Percentiles rank a stretch among this genome's conserved stretches.
Conservation (phyloP, 1,284 basidiomycete species). For the Fomitiporia mediterranea region DNA sequence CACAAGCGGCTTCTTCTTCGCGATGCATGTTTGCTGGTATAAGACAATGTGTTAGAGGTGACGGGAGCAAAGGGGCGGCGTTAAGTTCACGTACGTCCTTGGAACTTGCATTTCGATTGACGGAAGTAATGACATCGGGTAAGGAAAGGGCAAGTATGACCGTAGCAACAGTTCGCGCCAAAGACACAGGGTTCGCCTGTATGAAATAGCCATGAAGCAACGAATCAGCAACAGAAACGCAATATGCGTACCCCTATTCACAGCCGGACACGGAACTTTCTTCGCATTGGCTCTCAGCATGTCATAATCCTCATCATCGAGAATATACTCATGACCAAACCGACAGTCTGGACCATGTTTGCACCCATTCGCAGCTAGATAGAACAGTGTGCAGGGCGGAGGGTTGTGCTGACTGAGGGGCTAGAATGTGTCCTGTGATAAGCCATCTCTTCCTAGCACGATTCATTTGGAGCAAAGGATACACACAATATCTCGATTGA, state of each 20-base stretch:
- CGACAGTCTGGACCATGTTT: slow-evolving; percentile 49
- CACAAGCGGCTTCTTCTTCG: slow-evolving; percentile 1
- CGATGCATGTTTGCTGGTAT: slow-evolving; percentile 20
- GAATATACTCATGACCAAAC: slow-evolving; percentile 54
- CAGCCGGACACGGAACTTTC: slow-evolving; percentile 52
- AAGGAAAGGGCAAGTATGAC: slow-evolving; percentile 49
- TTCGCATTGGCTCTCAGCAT: slow-evolving; percentile 50
- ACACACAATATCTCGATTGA: slow-evolving; percentile 14
- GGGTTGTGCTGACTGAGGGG: slow-evolving; percentile 43
- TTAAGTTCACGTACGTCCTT: slow-evolving; percentile 40
- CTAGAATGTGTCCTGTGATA: slow-evolving; percentile 1
- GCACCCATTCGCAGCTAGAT: slow-evolving; percentile 45
- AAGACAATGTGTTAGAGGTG: too few relatives aligned
- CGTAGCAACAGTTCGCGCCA: slow-evolving; percentile 57
- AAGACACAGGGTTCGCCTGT: slow-evolving; percentile 49
- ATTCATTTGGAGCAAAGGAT: background rate
- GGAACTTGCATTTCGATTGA: slow-evolving; percentile 54
- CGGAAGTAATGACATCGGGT: slow-evolving; percentile 49
- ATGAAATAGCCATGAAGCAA: slow-evolving; percentile 14
- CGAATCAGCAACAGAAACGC: slow-evolving; percentile 3
- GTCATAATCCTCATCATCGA: slow-evolving; percentile 46
- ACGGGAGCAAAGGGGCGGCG: too few relatives aligned
- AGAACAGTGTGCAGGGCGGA: slow-evolving; percentile 58
- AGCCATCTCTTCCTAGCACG: background rate
- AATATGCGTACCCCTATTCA: slow-evolving; percentile 43